Percentiles rank a stretch among this genome's conserved stretches.
These are phyloP conservation scores for Aspergillus leporis DNA, from an alignment of 495 filamentous ascomycete species.

Conservation along the genomic window DNA sequence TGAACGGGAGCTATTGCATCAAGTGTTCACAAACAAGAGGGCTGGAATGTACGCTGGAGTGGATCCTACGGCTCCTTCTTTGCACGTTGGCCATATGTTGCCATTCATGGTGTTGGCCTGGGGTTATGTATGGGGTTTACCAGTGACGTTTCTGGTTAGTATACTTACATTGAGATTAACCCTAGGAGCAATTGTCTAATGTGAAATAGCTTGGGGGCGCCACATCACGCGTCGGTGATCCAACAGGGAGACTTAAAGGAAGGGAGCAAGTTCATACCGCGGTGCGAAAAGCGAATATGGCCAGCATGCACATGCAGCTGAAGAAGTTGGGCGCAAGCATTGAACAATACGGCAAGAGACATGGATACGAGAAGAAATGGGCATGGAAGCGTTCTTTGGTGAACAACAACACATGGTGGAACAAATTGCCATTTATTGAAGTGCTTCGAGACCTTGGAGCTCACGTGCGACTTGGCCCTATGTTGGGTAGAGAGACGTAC, in stretches of 20 bases:
- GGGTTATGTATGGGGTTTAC: conserved; percentile 84
- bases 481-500: conserved; percentile 89
- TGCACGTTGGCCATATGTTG: conserved; percentile 91
- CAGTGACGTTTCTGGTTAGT: conserved; percentile 66
- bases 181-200: conserved; percentile 13
- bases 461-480: conserved; percentile 73
- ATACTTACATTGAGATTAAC: background rate
- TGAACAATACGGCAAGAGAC: conserved; percentile 56
- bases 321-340: conserved; percentile 75
- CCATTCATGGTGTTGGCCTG: conserved; percentile 94
- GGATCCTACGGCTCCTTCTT: conserved; percentile 86
- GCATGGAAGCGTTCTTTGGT: conserved; percentile 63
- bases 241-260: conserved; percentile 70
- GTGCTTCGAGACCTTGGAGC: conserved; percentile 70
- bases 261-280: conserved; percentile 57
- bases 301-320: conserved; percentile 77
- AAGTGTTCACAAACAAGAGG: conserved; percentile 66
- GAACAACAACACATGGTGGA: conserved; percentile 84
- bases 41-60: conserved; percentile 85
- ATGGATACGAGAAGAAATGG: conserved; percentile 61
- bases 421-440: conserved; percentile 65
- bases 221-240: conserved; percentile 86
- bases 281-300: conserved; percentile 66
- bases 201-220: conserved; percentile 69
- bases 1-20: conserved; percentile 64